Conservation (phyloP, 176 grass and related monocot species). For the Canna indica region DNA sequence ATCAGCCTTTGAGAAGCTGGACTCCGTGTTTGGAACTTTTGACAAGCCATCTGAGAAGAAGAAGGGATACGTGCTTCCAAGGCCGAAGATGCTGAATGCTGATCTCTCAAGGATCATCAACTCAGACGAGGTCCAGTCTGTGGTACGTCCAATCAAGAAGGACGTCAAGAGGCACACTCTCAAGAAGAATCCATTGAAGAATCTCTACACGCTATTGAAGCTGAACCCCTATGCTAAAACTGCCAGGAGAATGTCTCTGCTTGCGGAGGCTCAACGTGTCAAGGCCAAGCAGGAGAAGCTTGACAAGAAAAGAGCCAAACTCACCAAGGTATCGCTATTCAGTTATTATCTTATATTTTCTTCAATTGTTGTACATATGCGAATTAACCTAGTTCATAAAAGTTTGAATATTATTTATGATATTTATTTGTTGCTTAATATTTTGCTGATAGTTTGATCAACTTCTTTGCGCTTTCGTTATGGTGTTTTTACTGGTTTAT, state of each 20-base stretch:
- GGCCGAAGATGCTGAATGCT: slow-evolving; percentile 78
- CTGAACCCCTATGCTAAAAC: slow-evolving; percentile 23
- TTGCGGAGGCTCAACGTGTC: neutral
- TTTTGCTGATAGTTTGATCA: neutral
- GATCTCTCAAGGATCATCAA: slow-evolving; percentile 80
- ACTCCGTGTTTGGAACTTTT: slow-evolving; percentile 58
- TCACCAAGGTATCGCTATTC: slow-evolving; percentile 5
- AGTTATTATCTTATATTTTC: neutral
- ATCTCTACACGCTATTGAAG: slow-evolving; percentile 48
- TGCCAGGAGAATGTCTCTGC: slow-evolving; percentile 8
- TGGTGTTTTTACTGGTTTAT: neutral
- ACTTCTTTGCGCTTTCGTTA: neutral
- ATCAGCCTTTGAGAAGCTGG: slow-evolving; percentile 81
- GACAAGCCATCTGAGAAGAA: slow-evolving; percentile 67
- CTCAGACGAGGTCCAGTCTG: slow-evolving; percentile 78
- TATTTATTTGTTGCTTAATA: neutral
- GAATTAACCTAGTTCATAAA: neutral
- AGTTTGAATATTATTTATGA: neutral
- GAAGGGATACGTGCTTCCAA: slow-evolving; percentile 72
- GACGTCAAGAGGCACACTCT: slow-evolving; percentile 50
- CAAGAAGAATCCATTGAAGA: slow-evolving; percentile 82
- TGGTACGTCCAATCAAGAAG: slow-evolving; percentile 70
- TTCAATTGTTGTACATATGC: neutral
- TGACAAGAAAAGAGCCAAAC: slow-evolving; percentile 3
- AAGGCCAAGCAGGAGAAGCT: slow-evolving; percentile 16